Evolutionary conservation across 2,329 filamentous ascomycete species (phyloP).

Genomic region (Scedosporium aurantiacum): DNA sequence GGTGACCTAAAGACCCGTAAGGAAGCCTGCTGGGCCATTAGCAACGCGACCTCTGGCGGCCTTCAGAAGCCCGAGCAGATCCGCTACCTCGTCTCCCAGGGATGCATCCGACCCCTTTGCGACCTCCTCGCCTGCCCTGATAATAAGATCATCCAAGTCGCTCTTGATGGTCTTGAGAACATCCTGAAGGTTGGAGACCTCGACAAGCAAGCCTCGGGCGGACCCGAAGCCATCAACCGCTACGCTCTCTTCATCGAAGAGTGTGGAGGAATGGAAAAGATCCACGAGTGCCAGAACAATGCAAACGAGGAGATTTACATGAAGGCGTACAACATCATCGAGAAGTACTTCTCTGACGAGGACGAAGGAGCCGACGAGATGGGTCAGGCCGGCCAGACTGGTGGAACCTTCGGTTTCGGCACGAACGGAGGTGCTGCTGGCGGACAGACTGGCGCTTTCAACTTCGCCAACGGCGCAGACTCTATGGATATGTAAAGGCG

Average conservation of each 20-base stretch:
- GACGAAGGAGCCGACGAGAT: conserved; percentile 80
- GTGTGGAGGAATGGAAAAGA: conserved; percentile 99
- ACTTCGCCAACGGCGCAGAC: conserved; percentile 68
- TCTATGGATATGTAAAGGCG: conserved; percentile 52
- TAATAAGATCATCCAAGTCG: conserved; percentile 99
- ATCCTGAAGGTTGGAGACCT: conserved; percentile 99
- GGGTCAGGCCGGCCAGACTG: conserved; percentile 57
- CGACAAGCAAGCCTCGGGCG: conserved; percentile 82
- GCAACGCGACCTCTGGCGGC: conserved; percentile 93
- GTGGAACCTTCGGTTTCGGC: conserved; percentile 70
- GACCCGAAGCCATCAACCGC: conserved; percentile 75
- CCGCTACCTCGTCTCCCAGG: conserved; percentile 81
- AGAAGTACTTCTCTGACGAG: conserved; percentile 99
- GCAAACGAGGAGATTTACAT: conserved; percentile 99
- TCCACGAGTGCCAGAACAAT: conserved; percentile 99
- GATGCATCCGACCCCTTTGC: conserved; percentile 94
- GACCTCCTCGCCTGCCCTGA: conserved; percentile 92
- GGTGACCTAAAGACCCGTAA: conserved; percentile 98
- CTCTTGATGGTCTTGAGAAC: conserved; percentile 94
- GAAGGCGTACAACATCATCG: conserved; percentile 99
- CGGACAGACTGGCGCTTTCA: conserved; percentile 74
- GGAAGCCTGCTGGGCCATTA: conserved; percentile 99
- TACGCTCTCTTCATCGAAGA: conserved; percentile 98
- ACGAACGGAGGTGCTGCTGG: conserved; percentile 38
- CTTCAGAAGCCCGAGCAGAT: conserved; percentile 99